phyloP scores from a whole-genome alignment of 768 basidiomycete species.

The Paxillus rubicundulus region DNA sequence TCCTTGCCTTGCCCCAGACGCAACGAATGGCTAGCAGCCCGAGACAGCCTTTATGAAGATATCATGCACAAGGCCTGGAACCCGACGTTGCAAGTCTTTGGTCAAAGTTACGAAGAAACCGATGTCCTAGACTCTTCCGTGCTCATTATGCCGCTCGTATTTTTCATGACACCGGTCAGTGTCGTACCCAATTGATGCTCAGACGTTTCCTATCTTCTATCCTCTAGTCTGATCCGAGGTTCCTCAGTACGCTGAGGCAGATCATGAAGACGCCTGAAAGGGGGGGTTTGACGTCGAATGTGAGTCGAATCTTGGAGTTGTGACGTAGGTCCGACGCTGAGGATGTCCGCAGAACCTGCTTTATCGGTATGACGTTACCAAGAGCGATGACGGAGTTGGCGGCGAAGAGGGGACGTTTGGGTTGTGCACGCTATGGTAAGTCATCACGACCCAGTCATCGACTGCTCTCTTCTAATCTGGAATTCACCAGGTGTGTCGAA shows the following conservation, averaged over 20 bases:
- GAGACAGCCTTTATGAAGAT: slow-evolving; percentile 89
- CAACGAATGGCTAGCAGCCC: slow-evolving; percentile 64
- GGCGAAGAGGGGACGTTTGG: slow-evolving; percentile 96
- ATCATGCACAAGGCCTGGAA: slow-evolving; percentile 92
- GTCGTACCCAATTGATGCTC: neutral
- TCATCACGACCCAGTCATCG: neutral
- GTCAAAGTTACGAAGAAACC: slow-evolving; percentile 88
- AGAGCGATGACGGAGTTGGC: slow-evolving; percentile 90
- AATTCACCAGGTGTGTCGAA: slow-evolving; percentile 67
- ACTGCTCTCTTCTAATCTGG: neutral
- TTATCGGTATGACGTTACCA: slow-evolving; percentile 84
- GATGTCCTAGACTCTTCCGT: slow-evolving; percentile 83
- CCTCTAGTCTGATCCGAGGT: slow-evolving; percentile 78
- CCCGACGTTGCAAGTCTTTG: slow-evolving; percentile 62
- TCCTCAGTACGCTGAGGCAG: slow-evolving; percentile 78
- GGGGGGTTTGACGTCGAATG: slow-evolving; percentile 89
- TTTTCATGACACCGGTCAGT: slow-evolving; percentile 81
- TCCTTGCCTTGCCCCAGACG: slow-evolving; percentile 83
- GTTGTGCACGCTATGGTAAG: slow-evolving; percentile 78
- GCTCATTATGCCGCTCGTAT: slow-evolving; percentile 89
- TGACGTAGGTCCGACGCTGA: neutral
- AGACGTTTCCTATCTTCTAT: neutral
- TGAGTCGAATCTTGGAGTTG: slow-evolving; percentile 19
- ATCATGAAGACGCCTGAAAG: slow-evolving; percentile 86
- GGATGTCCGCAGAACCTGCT: slow-evolving; percentile 62